Evolutionary conservation across 148 eudicot genomes (phyloP).

Genomic region (Chenopodium formosanum): DNA sequence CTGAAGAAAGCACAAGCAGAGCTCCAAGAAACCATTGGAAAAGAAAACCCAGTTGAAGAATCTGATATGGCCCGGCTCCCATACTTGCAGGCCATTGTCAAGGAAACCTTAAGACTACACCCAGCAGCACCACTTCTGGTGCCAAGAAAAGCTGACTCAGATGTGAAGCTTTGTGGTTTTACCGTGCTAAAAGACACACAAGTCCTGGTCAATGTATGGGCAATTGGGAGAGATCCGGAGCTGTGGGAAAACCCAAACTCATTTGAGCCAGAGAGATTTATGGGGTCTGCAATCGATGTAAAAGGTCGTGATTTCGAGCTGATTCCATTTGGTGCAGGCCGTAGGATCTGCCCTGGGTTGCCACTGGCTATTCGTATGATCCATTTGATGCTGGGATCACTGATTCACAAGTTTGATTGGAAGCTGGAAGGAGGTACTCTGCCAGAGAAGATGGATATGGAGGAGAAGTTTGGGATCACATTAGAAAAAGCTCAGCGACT

Average conservation of each 20-base stretch:
- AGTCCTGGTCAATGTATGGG: constrained; percentile 10
- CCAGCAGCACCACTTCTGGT: constrained; percentile 14
- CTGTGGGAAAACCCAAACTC: constrained; percentile 6
- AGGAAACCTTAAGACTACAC: constrained; percentile 22
- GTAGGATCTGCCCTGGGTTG: constrained; percentile 17
- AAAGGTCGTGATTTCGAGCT: constrained; percentile 15
- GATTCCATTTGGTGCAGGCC: constrained; percentile 22
- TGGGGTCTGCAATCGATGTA: background rate
- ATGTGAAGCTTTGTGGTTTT: background rate
- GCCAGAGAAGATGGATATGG: constrained; percentile 11
- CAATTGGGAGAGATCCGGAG: constrained; percentile 10
- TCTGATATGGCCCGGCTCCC: background rate
- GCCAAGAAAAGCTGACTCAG: constrained; percentile 7
- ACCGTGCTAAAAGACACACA: constrained; percentile 16
- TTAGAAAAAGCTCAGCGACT: constrained; percentile 17
- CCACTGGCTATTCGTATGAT: constrained; percentile 13
- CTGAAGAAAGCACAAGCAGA: constrained; percentile 16
- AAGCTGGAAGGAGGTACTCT: constrained; percentile 9
- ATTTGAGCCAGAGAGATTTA: constrained; percentile 21
- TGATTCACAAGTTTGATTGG: constrained; percentile 18
- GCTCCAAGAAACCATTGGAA: background rate
- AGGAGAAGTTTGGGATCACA: background rate
- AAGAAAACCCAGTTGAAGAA: background rate
- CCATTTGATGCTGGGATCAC: constrained; percentile 21
- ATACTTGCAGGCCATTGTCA: constrained; percentile 11